These are phyloP conservation scores for Bipolaris gigantea DNA, from an alignment of 2,329 filamentous ascomycete species.

Conservation along the genomic window DNA sequence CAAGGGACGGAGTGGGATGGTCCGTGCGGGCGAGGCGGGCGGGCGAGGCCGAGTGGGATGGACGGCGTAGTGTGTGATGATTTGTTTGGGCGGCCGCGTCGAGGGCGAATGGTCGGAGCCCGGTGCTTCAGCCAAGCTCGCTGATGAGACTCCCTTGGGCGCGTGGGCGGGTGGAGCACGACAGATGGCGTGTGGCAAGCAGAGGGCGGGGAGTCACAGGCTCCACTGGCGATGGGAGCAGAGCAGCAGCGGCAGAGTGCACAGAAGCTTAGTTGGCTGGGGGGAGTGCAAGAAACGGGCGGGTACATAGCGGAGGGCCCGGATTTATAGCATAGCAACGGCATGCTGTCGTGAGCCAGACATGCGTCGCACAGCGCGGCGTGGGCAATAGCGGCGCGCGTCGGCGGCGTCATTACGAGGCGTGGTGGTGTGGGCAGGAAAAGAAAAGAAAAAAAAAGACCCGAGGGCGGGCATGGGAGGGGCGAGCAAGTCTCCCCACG, in stretches of 20 bases:
- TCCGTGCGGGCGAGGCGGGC: slow-evolving; percentile 11
- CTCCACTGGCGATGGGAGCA: slow-evolving; percentile 18
- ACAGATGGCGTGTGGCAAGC: background rate
- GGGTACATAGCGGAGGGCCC: background rate
- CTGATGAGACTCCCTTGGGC: slow-evolving; percentile 16
- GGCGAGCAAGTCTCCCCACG: slow-evolving; percentile 24
- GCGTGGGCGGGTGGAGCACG: slow-evolving; percentile 9
- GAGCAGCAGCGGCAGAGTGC: background rate
- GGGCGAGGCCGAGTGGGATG: slow-evolving; percentile 4
- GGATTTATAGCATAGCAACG: slow-evolving; percentile 4
- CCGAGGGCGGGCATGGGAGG: background rate
- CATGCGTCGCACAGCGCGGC: background rate
- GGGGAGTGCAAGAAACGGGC: background rate
- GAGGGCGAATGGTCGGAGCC: slow-evolving; percentile 29
- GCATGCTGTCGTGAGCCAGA: background rate
- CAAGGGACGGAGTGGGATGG: slow-evolving; percentile 3
- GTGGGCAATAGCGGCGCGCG: background rate
- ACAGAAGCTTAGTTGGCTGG: background rate
- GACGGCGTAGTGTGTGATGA: slow-evolving; percentile 18
- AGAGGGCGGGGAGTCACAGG: slow-evolving; percentile 6
- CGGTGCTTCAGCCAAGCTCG: slow-evolving; percentile 24
- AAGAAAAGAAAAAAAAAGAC: background rate
- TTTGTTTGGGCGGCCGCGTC: slow-evolving; percentile 27
- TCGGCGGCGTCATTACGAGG: background rate
- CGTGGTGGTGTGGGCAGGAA: background rate